A percentile compares a stretch with the other conserved stretches of the same genome.
phyloP scores from a whole-genome alignment of 2,329 filamentous ascomycete genomes.

The Sclerotinia spermophila region DNA sequence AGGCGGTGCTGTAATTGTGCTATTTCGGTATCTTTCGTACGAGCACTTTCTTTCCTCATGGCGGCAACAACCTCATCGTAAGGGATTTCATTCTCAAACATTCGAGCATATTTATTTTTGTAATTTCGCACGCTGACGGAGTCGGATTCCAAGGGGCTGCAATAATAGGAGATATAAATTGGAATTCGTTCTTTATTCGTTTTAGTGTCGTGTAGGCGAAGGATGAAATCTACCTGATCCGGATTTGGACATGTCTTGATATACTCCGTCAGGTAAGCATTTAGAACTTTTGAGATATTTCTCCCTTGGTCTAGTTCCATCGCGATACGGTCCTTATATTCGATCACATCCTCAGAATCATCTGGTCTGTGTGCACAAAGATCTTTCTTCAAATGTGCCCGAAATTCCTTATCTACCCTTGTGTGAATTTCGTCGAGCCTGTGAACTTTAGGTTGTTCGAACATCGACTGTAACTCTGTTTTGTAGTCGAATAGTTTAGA shows the following conservation, averaged over 20 bases:
- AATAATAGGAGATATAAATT: constrained; percentile 33
- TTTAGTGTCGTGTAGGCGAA: constrained; percentile 23
- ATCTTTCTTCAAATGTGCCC: constrained; percentile 29
- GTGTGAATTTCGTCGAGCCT: constrained; percentile 29
- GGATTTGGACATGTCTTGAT: constrained; percentile 16
- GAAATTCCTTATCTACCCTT: constrained; percentile 25
- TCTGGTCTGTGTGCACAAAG: constrained; percentile 23
- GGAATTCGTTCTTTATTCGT: constrained; percentile 29
- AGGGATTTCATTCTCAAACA: constrained; percentile 29
- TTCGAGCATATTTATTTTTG: constrained; percentile 34
- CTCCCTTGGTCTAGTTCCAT: constrained; percentile 22
- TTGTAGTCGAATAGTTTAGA: constrained; percentile 23
- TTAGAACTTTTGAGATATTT: constrained; percentile 23
- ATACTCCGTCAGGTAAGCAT: constrained; percentile 21
- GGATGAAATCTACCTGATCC: constrained; percentile 21
- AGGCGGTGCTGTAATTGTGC: constrained; percentile 24
- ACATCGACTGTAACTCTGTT: constrained; percentile 26
- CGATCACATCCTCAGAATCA: constrained; percentile 18
- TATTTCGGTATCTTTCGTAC: constrained; percentile 23
- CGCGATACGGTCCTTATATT: constrained; percentile 17
- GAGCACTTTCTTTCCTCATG: constrained; percentile 32
- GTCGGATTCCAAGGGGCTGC: constrained; percentile 24
- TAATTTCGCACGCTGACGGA: constrained; percentile 29
- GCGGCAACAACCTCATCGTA: constrained; percentile 31
- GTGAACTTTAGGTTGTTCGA: constrained; percentile 25